Percentiles rank a stretch among this genome's conserved stretches.
phyloP scores from a whole-genome alignment of 163 green algal species.

The Picocystis sp. region DNA sequence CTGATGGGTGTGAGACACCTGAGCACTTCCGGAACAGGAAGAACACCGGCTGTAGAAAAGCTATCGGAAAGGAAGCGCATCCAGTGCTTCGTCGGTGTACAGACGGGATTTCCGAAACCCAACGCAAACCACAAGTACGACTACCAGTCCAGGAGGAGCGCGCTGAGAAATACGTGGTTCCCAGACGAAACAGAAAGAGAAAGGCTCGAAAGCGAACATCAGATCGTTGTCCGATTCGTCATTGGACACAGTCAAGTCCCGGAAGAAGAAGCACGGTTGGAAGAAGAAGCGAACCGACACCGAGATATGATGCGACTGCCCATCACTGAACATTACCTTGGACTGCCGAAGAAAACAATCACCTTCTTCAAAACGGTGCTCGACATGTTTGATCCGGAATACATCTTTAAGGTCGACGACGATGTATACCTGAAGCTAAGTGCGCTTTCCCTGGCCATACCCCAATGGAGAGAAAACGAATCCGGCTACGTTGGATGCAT shows the following conservation, averaged over 20 bases:
- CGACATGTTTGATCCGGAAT: slow-evolving; percentile 21
- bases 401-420: slow-evolving; percentile 46
- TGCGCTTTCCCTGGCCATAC: slow-evolving; percentile 21
- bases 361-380: slow-evolving; percentile 26
- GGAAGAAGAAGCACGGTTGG: too few relatives aligned
- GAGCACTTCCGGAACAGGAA: too few relatives aligned
- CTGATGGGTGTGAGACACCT: too few relatives aligned
- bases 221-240: slow-evolving; percentile 34
- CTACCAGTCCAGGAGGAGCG: slow-evolving; percentile 22
- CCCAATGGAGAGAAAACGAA: slow-evolving; percentile 25
- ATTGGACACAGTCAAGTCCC: slow-evolving; percentile 21
- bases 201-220: slow-evolving; percentile 20
- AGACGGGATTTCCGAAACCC: slow-evolving; percentile 36
- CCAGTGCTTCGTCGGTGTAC: slow-evolving; percentile 2
- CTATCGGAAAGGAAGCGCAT: too few relatives aligned
- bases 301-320: too few relatives aligned
- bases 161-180: slow-evolving; percentile 33
- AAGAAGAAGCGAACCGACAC: too few relatives aligned
- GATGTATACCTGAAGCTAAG: slow-evolving; percentile 41
- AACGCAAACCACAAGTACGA: slow-evolving; percentile 24
- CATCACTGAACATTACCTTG: too few relatives aligned
- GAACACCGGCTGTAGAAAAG: too few relatives aligned
- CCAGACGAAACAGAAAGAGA: slow-evolving; percentile 12
- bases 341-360: slow-evolving; percentile 9
- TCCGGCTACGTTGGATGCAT: slow-evolving; percentile 49